Evolutionary conservation across 352 stramenopile genomes (phyloP).

Genomic region (Salisapilia sapeloensis): DNA sequence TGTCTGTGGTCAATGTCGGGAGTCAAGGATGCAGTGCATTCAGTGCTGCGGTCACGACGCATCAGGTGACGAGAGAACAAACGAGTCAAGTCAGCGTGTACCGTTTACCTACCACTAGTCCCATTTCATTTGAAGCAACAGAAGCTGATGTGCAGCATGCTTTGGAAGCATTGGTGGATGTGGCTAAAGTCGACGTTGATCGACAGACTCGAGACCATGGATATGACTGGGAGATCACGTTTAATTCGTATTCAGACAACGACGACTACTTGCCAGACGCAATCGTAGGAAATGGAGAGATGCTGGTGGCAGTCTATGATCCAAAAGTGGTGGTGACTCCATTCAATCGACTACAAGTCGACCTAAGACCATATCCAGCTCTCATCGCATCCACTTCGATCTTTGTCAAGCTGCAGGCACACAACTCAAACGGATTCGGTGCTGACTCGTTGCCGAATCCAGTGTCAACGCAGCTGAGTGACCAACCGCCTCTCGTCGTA

Average conservation of each 20-base stretch:
- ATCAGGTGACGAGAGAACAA: conserved; percentile 32
- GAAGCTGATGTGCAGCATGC: conserved; percentile 86
- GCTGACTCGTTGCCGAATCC: conserved; percentile 16
- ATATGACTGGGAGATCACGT: conserved; percentile 87
- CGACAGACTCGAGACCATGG: conserved; percentile 69
- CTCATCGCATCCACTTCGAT: no score
- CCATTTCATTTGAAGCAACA: conserved; percentile 83
- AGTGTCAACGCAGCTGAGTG: conserved; percentile 23
- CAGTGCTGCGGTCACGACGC: conserved; percentile 4
- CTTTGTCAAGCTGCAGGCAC: conserved; percentile 33
- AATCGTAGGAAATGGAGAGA: conserved; percentile 27
- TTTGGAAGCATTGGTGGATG: conserved; percentile 77
- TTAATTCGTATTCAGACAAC: conserved; percentile 55
- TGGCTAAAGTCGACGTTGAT: conserved; percentile 82
- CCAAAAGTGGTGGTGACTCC: conserved; percentile 26
- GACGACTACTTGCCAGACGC: conserved; percentile 3
- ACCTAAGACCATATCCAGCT: no score
- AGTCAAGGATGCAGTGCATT: conserved; percentile 84
- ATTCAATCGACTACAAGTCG: conserved; percentile 24
- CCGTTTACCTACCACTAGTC: conserved; percentile 74
- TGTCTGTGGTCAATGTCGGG: conserved; percentile 83
- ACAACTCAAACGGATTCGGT: conserved; percentile 39
- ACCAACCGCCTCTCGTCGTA: conserved; percentile 27
- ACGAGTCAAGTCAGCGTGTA: conserved; percentile 73
- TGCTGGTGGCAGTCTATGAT: conserved; percentile 20